phyloP scores from a whole-genome alignment of 2,329 filamentous ascomycete species.

The Tolypocladium guangdongense region DNA sequence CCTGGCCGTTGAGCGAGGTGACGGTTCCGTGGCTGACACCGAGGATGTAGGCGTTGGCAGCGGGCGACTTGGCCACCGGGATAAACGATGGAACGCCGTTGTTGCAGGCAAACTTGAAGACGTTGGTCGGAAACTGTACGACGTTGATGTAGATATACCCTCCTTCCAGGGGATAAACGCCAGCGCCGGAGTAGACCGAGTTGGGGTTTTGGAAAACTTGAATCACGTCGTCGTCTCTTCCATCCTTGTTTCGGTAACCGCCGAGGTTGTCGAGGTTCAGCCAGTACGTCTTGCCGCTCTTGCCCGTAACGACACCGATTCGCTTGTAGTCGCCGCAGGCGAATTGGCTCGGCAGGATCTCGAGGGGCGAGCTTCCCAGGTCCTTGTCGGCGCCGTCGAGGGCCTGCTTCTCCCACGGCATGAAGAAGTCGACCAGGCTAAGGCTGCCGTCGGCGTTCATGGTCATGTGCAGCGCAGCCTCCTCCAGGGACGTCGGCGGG shows the following conservation, averaged over 20 bases:
- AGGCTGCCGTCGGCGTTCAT: constrained; percentile 30
- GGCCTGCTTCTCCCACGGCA: constrained; percentile 39
- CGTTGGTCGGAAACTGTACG: constrained; percentile 41
- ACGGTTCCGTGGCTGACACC: constrained; percentile 46
- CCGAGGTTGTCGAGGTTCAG: constrained; percentile 29
- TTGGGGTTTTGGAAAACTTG: constrained; percentile 32
- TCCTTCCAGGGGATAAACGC: constrained; percentile 36
- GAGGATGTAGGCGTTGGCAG: constrained; percentile 39
- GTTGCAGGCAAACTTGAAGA: constrained; percentile 47
- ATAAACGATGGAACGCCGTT: constrained; percentile 40
- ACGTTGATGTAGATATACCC: constrained; percentile 39
- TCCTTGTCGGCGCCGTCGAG: constrained; percentile 40
- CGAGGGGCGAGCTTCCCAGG: constrained; percentile 34
- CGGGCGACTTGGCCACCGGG: constrained; percentile 37
- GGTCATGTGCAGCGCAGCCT: constrained; percentile 33
- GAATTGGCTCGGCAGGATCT: constrained; percentile 30
- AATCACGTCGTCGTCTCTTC: constrained; percentile 29
- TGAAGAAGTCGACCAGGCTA: constrained; percentile 39
- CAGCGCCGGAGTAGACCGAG: constrained; percentile 34
- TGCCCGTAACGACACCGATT: constrained; percentile 38
- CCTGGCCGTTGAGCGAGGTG: constrained; percentile 40
- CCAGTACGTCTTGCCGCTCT: constrained; percentile 38
- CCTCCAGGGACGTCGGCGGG: constrained; percentile 30
- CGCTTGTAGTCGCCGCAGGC: constrained; percentile 30
- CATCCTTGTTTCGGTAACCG: constrained; percentile 25